Evolutionary conservation across 441 rosid genomes (phyloP), one percentile per base, ranked within the genome.

Genomic region (Dalechampia spathulata): DNA sequence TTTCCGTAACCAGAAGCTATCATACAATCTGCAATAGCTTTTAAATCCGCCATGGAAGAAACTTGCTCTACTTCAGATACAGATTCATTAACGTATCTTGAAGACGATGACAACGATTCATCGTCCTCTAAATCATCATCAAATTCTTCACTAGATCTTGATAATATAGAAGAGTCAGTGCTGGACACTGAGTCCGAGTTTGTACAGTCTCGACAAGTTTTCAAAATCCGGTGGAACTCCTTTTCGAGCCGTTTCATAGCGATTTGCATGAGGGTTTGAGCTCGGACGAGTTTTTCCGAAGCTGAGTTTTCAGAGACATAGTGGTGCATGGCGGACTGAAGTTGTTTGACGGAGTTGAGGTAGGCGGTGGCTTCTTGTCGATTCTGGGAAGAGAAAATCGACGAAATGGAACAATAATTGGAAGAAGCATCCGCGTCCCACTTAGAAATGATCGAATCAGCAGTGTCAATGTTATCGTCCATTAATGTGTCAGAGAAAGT

Each of bases 11-110:
- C 98, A 3, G 74, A 57, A 0, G 73, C 61, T 11, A 86, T 84
- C 96, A 91, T 84, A 66, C 89, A 82, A 16, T 77, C 86, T 0
- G 90, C 86, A 16, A 88, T 88, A 27, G 73, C 58, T 50, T 76
- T 86, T 62, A 88, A 60, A 63, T 88, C 93, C 15, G 68, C 63
- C 61, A 86, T 55, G 1, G 66, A 80, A 5, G 80, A 77, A 36
- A 37, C 62, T 32, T 68, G 72, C 65, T 74, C 64, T 15, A 57
- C 58, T 12, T 67, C 79, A 0, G 79, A 64, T 7, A 70, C 38
- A 0, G 69, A 34, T 1, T 69, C 78, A 15, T 32, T 57, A 12
- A 40, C 28, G 57, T 30, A 1, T 37, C 58, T 21, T 20, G 42
- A 30, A 4, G 34, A 30, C 23, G 42, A 30, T 8, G 34, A 30